Conservation (phyloP, 805 yeast genomes). For the Scheffersomyces amazonensis region DNA sequence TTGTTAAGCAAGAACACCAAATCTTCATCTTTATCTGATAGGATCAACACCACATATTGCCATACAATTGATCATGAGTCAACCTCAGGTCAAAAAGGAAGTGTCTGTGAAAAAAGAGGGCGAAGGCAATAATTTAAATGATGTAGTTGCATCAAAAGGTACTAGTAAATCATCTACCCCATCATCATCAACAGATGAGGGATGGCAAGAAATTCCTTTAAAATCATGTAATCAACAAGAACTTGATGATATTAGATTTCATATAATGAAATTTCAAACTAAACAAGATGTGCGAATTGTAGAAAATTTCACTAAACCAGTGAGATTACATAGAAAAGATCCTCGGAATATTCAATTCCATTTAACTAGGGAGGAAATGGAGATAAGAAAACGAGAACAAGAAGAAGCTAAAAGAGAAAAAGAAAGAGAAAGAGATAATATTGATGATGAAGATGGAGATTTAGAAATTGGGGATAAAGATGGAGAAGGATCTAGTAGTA, state of each 20-base stretch:
- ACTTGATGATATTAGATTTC: slow-evolving; percentile 69
- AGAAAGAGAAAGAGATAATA: slow-evolving; percentile 14
- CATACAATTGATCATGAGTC: slow-evolving; percentile 17
- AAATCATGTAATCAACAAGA: slow-evolving; percentile 73
- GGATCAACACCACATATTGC: background rate
- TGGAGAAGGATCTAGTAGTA: slow-evolving; percentile 6
- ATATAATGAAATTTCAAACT: slow-evolving; percentile 77
- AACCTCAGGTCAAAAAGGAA: slow-evolving; percentile 25
- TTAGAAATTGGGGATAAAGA: slow-evolving; percentile 13
- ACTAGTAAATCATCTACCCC: too few relatives aligned
- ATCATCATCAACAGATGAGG: slow-evolving; percentile 12
- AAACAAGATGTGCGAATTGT: slow-evolving; percentile 69
- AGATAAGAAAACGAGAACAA: slow-evolving; percentile 44
- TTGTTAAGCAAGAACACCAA: too few relatives aligned
- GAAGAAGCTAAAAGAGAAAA: slow-evolving; percentile 22
- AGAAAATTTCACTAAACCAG: slow-evolving; percentile 72
- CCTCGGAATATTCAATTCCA: slow-evolving; percentile 89
- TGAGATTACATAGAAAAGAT: slow-evolving; percentile 88
- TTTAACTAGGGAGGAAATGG: slow-evolving; percentile 73
- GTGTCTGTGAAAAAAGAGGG: slow-evolving; percentile 22
- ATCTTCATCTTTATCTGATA: background rate
- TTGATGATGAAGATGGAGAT: slow-evolving; percentile 14
- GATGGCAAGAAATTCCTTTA: slow-evolving; percentile 56
- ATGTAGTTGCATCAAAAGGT: too few relatives aligned
- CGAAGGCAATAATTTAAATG: slow-evolving; percentile 1